Conservation (phyloP, 1,284 basidiomycete genomes). For the Tilletiopsis washingtonensis region DNA sequence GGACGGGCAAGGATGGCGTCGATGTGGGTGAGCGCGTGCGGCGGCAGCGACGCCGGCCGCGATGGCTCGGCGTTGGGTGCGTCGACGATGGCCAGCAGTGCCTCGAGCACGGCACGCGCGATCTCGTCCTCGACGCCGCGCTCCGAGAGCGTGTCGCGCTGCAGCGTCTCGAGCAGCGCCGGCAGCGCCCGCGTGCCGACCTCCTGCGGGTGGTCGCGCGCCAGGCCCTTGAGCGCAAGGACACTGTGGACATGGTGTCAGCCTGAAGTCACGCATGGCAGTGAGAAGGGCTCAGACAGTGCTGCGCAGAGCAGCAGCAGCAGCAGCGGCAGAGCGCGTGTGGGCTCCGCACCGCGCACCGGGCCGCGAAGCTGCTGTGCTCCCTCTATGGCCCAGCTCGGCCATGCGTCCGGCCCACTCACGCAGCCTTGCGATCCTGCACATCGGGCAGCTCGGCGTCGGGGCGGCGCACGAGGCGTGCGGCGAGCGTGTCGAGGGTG, state of each 20-base stretch:
- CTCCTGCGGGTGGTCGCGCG: conserved; percentile 73
- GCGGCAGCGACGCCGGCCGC: background rate
- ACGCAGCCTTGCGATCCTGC: conserved; percentile 76
- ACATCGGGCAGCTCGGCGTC: background rate
- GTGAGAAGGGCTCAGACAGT: too few species aligned
- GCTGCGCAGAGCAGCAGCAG: too few species aligned
- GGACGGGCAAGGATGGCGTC: conserved; percentile 60
- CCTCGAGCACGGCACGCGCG: conserved; percentile 28
- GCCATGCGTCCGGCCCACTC: background rate
- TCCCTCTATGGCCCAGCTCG: too few species aligned
- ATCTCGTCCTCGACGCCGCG: conserved; percentile 27
- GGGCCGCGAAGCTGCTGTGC: too few species aligned
- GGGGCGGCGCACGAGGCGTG: conserved; percentile 55
- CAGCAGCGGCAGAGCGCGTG: too few species aligned
- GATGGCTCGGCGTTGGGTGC: conserved; percentile 58
- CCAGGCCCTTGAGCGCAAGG: conserved; percentile 80
- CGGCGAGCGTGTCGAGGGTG: conserved; percentile 77
- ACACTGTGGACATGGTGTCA: too few species aligned
- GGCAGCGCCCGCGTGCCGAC: conserved; percentile 32
- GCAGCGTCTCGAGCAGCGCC: conserved; percentile 23
- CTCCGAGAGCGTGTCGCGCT: conserved; percentile 15
- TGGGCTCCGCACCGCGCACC: too few species aligned
- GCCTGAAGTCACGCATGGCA: too few species aligned
- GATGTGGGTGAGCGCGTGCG: conserved; percentile 4
- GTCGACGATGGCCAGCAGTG: conserved; percentile 36